A percentile compares a stretch with the other conserved stretches of the same genome.
These are phyloP conservation scores for Populus tomentosa DNA, from an alignment of 441 rosid genomes.

Conservation along the genomic window DNA sequence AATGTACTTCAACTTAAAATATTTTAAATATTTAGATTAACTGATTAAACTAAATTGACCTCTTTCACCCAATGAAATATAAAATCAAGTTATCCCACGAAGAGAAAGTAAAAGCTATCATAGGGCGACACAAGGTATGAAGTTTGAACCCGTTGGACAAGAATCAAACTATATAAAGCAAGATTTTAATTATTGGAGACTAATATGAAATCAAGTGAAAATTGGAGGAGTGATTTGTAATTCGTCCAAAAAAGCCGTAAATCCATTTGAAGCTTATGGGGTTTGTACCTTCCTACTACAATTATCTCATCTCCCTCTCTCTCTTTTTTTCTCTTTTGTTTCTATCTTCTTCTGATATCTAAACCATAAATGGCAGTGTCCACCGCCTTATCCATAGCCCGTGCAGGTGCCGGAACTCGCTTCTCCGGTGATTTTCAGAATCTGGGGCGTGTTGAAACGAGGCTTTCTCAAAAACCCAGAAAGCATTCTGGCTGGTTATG, in stretches of 20 bases:
- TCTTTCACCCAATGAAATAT: too few relatives aligned
- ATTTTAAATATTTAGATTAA: too few relatives aligned
- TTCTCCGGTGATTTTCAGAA: constrained; percentile 26
- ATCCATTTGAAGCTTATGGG: not conserved
- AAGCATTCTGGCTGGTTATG: not conserved
- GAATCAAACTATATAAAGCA: too few relatives aligned
- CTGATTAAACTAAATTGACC: too few relatives aligned
- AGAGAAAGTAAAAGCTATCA: too few relatives aligned
- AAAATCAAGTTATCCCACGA: too few relatives aligned
- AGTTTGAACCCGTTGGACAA: too few relatives aligned
- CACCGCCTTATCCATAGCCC: constrained; percentile 31
- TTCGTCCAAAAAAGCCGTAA: not conserved
- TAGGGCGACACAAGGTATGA: too few relatives aligned
- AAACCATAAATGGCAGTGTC: constrained; percentile 33
- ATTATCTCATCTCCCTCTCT: constrained; percentile 11
- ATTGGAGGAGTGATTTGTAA: not conserved
- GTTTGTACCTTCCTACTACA: not conserved
- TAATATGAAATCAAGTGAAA: not conserved
- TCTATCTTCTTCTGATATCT: not conserved
- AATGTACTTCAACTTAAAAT: too few relatives aligned
- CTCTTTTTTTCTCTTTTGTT: too few relatives aligned
- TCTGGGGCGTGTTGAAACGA: constrained; percentile 20
- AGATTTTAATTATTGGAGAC: not conserved
- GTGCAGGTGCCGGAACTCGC: constrained; percentile 28
- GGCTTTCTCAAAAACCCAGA: constrained; percentile 21